phyloP scores from a whole-genome alignment of 768 basidiomycete species.

The Hysterangium stoloniferum region DNA sequence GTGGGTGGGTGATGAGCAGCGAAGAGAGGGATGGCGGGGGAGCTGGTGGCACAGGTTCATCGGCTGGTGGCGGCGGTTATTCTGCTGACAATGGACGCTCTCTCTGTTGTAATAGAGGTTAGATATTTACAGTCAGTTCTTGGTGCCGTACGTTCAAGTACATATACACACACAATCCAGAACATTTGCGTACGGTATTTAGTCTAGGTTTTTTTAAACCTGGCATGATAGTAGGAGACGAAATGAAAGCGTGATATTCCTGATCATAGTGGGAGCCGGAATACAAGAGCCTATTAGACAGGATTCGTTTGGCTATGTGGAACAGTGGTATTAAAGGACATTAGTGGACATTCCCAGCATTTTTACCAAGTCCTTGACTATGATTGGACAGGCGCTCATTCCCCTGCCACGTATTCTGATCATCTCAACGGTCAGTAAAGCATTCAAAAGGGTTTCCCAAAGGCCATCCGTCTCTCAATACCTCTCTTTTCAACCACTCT shows the following conservation, averaged over 20 bases:
- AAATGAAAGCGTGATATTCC: no score
- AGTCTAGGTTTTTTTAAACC: no score
- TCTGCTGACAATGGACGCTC: slow-evolving; percentile 44
- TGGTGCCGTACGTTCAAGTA: neutral
- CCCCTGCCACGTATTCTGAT: neutral
- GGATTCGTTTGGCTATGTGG: no score
- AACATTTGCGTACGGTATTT: no score
- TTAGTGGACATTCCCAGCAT: no score
- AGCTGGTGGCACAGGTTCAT: slow-evolving; percentile 73
- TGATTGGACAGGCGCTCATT: slow-evolving; percentile 4
- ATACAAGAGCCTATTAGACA: no score
- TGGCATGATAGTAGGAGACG: no score
- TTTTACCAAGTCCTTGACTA: neutral
- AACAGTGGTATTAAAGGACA: no score
- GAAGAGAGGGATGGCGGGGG: slow-evolving; percentile 63
- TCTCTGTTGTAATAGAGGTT: neutral
- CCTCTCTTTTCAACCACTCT: neutral
- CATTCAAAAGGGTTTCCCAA: neutral
- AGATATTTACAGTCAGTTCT: neutral
- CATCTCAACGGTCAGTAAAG: neutral
- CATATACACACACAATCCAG: neutral
- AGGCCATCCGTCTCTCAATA: neutral
- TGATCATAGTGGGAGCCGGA: no score
- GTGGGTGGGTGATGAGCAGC: slow-evolving; percentile 60
- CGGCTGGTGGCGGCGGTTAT: slow-evolving; percentile 72